These are phyloP conservation scores for Candida pseudoglaebosa DNA, from an alignment of 805 yeast genomes.

Conservation along the genomic window DNA sequence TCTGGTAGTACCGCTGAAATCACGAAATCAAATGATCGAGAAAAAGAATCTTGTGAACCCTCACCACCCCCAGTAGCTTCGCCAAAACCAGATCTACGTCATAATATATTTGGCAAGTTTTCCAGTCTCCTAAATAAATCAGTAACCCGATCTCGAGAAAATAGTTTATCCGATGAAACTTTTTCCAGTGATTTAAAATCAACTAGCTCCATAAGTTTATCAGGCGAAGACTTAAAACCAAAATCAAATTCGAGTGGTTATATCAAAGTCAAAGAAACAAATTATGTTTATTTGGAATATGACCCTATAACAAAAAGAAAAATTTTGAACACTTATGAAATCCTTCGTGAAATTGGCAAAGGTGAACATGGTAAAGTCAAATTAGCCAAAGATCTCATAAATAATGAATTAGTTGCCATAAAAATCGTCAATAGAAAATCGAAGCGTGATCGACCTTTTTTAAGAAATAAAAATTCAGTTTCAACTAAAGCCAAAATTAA, in stretches of 20 bases:
- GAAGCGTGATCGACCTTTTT: slow-evolving; percentile 29
- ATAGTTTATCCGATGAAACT: slow-evolving; percentile 4
- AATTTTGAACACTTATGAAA: slow-evolving; percentile 84
- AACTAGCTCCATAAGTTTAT: slow-evolving; percentile 1
- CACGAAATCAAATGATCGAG: background rate
- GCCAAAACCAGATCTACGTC: slow-evolving; percentile 13
- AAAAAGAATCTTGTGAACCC: slow-evolving; percentile 2
- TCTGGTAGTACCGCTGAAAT: slow-evolving; percentile 4
- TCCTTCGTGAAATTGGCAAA: slow-evolving; percentile 78
- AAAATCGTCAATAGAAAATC: slow-evolving; percentile 79
- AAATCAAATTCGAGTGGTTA: slow-evolving; percentile 9
- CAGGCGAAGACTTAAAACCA: background rate
- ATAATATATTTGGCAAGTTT: slow-evolving; percentile 28
- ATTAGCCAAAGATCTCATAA: slow-evolving; percentile 70
- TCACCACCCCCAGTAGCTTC: slow-evolving; percentile 5
- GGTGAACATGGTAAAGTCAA: slow-evolving; percentile 99
- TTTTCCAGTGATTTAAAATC: slow-evolving; percentile 7
- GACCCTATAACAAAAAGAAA: slow-evolving; percentile 84
- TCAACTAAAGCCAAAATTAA: slow-evolving; percentile 14
- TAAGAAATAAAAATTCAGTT: slow-evolving; percentile 23
- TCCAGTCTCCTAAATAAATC: slow-evolving; percentile 28
- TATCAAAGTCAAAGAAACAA: slow-evolving; percentile 71
- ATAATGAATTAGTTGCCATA: slow-evolving; percentile 75
- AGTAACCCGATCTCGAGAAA: slow-evolving; percentile 15
- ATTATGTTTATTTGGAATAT: slow-evolving; percentile 72